These are phyloP conservation scores for Arthrobotrys musiformis DNA, from an alignment of 2,329 filamentous ascomycete genomes.

Conservation along the genomic window DNA sequence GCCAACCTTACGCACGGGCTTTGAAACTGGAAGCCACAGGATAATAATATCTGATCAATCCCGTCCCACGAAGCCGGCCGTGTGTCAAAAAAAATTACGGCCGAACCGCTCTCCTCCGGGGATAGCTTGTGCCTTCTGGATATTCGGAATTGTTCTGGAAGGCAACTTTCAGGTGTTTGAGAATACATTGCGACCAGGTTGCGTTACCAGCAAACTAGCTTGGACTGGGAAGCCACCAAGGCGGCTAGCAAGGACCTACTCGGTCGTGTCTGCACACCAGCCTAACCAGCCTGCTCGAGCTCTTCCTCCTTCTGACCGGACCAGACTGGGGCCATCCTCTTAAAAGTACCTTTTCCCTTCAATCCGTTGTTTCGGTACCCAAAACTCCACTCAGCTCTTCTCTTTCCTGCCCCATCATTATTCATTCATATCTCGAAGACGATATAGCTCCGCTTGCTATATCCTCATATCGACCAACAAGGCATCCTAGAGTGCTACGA, in stretches of 20 bases:
- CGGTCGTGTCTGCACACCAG: conserved; percentile 54
- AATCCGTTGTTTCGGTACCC: conserved; percentile 54
- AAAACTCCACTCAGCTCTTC: conserved; percentile 33
- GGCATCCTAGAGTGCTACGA: conserved; percentile 18
- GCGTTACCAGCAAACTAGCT: conserved; percentile 55
- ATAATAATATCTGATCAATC: conserved; percentile 26
- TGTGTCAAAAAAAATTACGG: conserved; percentile 28
- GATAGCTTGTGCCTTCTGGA: conserved; percentile 31
- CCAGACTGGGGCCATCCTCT: conserved; percentile 32
- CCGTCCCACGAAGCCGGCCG: conserved; percentile 33
- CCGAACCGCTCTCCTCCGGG: conserved; percentile 40
- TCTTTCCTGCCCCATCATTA: conserved; percentile 33
- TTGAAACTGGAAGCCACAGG: conserved; percentile 8
- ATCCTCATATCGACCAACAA: conserved; percentile 32
- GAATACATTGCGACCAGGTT: conserved; percentile 56
- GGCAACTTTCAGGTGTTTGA: conserved; percentile 55
- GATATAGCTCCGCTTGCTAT: conserved; percentile 44
- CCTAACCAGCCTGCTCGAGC: conserved; percentile 54
- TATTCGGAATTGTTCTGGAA: conserved; percentile 55
- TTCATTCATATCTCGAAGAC: conserved; percentile 32
- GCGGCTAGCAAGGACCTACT: conserved; percentile 54
- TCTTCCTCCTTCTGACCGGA: conserved; percentile 55
- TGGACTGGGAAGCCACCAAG: conserved; percentile 55
- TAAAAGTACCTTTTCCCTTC: conserved; percentile 54
- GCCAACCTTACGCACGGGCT: conserved; percentile 41